Percentiles rank a stretch among this genome's conserved stretches.
These are phyloP conservation scores for Eucalyptus cladocalyx DNA, from an alignment of 345 rosid genomes.

Conservation along the genomic window DNA sequence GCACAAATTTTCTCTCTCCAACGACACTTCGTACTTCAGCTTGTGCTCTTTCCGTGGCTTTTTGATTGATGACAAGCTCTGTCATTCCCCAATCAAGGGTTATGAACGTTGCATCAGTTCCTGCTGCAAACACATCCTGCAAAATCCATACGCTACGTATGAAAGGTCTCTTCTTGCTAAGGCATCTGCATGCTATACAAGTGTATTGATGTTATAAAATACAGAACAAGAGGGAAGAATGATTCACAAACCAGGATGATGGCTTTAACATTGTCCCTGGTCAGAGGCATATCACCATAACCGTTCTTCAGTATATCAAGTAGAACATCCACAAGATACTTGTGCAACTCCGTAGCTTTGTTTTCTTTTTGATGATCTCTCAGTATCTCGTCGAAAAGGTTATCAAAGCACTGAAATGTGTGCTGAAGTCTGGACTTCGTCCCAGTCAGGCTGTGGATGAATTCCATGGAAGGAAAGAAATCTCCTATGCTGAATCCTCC, in stretches of 20 bases:
- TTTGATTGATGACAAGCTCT: slow-evolving; percentile 8
- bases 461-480: slow-evolving; percentile 33
- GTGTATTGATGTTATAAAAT: background rate
- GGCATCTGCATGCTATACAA: background rate
- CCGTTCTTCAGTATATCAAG: slow-evolving; percentile 9
- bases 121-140: slow-evolving; percentile 32
- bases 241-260: slow-evolving; percentile 21
- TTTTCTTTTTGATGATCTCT: slow-evolving; percentile 6
- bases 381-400: slow-evolving; percentile 14
- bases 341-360: background rate
- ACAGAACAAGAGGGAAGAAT: background rate
- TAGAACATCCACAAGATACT: slow-evolving; percentile 23
- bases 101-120: slow-evolving; percentile 21
- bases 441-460: slow-evolving; percentile 21
- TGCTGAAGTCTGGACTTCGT: slow-evolving; percentile 12
- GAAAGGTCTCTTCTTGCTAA: background rate
- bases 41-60: too few relatives aligned
- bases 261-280: slow-evolving; percentile 28
- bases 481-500: slow-evolving; percentile 21
- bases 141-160: background rate
- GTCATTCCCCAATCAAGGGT: slow-evolving; percentile 33
- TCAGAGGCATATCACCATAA: slow-evolving; percentile 13
- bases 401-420: slow-evolving; percentile 17
- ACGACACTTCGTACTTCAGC: too few relatives aligned
- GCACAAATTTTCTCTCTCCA: too few relatives aligned